Evolutionary conservation across 2,329 filamentous ascomycete species (phyloP).

Genomic region (Fonsecaea pugnacius): DNA sequence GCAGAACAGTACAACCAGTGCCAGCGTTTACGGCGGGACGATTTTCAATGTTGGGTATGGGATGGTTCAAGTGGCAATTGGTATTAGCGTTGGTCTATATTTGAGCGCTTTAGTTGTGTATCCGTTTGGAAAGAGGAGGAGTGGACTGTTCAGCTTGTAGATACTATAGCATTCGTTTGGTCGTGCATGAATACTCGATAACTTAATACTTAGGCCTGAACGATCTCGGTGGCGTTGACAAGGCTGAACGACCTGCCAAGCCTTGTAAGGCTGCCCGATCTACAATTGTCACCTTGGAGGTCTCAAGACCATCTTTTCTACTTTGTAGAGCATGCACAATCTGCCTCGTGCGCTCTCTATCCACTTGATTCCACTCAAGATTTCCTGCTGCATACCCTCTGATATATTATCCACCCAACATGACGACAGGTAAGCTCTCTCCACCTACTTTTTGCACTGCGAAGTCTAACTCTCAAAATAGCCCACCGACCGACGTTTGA

Average conservation of each 20-base stretch:
- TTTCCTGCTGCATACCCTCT: not conserved
- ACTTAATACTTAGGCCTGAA: not conserved
- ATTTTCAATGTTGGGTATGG: slow-evolving; percentile 52
- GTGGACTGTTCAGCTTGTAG: slow-evolving; percentile 52
- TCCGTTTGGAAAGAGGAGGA: slow-evolving; percentile 52
- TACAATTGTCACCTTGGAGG: not conserved
- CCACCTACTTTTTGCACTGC: slow-evolving; percentile 44
- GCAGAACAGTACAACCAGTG: slow-evolving; percentile 23
- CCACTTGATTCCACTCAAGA: not conserved
- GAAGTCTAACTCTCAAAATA: slow-evolving; percentile 51
- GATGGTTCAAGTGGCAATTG: slow-evolving; percentile 55
- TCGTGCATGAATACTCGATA: not conserved
- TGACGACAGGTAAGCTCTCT: slow-evolving; percentile 43
- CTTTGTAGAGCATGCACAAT: not conserved
- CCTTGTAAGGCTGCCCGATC: not conserved
- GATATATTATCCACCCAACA: slow-evolving; percentile 39
- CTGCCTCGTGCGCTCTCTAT: not conserved
- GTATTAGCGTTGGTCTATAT: slow-evolving; percentile 54
- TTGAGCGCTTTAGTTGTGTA: slow-evolving; percentile 53
- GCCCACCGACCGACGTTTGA: slow-evolving; percentile 92
- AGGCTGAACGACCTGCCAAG: not conserved
- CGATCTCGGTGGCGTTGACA: not conserved
- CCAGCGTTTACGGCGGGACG: slow-evolving; percentile 39
- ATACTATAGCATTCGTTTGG: not conserved
- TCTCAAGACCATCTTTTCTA: not conserved